Percentiles rank a stretch among this genome's conserved stretches.
Evolutionary conservation across 2,329 filamentous ascomycete genomes (phyloP).

Genomic region (Exserohilum rostratum): DNA sequence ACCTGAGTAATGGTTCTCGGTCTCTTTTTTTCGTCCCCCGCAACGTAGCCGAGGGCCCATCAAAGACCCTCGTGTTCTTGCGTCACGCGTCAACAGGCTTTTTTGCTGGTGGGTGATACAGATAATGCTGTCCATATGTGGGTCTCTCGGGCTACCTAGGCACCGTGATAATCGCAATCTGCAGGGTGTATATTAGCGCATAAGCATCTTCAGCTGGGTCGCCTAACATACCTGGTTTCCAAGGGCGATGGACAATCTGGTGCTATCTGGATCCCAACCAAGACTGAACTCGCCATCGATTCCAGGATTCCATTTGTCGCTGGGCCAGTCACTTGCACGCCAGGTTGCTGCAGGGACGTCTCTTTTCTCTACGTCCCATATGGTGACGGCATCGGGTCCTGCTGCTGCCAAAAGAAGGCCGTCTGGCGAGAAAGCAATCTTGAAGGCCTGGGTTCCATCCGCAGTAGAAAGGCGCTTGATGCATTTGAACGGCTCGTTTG

Average conservation of each 20-base stretch:
- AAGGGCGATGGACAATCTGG: slow-evolving; percentile 45
- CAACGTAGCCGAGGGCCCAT: neutral
- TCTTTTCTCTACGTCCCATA: slow-evolving; percentile 51
- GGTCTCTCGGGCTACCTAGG: slow-evolving; percentile 27
- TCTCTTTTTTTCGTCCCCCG: neutral
- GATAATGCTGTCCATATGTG: neutral
- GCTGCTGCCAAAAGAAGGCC: slow-evolving; percentile 53
- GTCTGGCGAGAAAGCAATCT: slow-evolving; percentile 54
- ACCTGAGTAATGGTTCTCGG: neutral
- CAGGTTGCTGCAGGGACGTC: slow-evolving; percentile 46
- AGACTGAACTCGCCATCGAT: slow-evolving; percentile 45
- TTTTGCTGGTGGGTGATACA: neutral
- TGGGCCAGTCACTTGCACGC: slow-evolving; percentile 37
- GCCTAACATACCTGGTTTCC: slow-evolving; percentile 44
- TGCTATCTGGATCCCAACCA: slow-evolving; percentile 49
- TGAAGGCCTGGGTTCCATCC: slow-evolving; percentile 46
- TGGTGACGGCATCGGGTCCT: slow-evolving; percentile 51
- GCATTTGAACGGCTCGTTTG: slow-evolving; percentile 43
- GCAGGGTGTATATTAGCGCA: slow-evolving; percentile 8
- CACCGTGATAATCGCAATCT: slow-evolving; percentile 46
- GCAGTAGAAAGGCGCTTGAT: slow-evolving; percentile 38
- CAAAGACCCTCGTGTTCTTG: neutral
- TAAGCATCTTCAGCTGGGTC: neutral
- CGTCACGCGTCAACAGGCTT: neutral
- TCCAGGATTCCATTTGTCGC: slow-evolving; percentile 39